These are phyloP conservation scores for Galerina marginata DNA, from an alignment of 768 basidiomycete species.

Conservation along the genomic window DNA sequence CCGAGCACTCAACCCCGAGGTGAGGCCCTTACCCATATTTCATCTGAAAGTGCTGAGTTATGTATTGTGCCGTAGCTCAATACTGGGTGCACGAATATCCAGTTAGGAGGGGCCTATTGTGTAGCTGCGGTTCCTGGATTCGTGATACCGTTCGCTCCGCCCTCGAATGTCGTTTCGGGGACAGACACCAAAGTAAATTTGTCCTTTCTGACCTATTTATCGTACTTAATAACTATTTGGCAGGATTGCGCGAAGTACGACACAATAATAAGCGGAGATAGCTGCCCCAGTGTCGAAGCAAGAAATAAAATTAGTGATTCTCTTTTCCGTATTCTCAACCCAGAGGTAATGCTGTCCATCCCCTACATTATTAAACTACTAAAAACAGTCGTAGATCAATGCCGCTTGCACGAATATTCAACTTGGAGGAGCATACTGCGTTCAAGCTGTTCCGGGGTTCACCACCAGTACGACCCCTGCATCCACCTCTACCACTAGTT, in stretches of 20 bases:
- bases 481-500: background rate
- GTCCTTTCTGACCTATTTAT: background rate
- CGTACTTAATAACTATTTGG: too few species aligned
- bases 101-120: constrained; percentile 6
- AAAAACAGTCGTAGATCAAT: constrained; percentile 1
- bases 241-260: constrained; percentile 10
- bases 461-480: background rate
- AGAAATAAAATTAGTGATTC: background rate
- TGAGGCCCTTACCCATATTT: background rate
- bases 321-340: constrained; percentile 1
- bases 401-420: constrained; percentile 10
- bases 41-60: background rate
- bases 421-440: constrained; percentile 11
- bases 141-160: background rate
- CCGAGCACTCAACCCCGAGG: constrained; percentile 8
- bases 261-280: constrained; percentile 7
- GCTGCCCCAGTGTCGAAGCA: constrained; percentile 3
- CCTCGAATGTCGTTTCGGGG: constrained; percentile 6
- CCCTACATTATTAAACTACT: background rate
- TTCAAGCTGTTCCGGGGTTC: constrained; percentile 1
- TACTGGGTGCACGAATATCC: constrained; percentile 9
- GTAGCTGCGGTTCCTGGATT: constrained; percentile 2
- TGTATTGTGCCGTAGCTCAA: background rate
- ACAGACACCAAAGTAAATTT: constrained; percentile 3
- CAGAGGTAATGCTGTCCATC: background rate